A percentile compares a stretch with the other conserved stretches of the same genome.
These are phyloP conservation scores for Pittosporum tobira DNA, from an alignment of 129 eudicot species.

Conservation along the genomic window DNA sequence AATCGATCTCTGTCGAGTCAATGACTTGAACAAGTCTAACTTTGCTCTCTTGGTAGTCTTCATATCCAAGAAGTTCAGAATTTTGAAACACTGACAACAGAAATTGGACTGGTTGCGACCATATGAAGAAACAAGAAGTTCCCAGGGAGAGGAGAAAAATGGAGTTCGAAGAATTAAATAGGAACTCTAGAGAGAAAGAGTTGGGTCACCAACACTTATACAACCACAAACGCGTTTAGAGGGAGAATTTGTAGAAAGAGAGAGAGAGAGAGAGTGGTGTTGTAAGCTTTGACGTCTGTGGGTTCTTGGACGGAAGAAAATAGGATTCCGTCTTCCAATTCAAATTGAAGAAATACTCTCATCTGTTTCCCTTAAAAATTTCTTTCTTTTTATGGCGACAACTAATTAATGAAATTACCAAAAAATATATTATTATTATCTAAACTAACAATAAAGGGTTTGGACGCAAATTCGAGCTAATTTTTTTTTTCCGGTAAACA, in stretches of 20 bases:
- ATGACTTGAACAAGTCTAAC: slow-evolving; percentile 39
- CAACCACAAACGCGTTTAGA: not conserved
- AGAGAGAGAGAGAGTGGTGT: not conserved
- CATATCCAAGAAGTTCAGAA: slow-evolving; percentile 13
- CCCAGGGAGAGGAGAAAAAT: too few relatives aligned
- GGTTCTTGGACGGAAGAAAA: not conserved
- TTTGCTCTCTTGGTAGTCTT: slow-evolving; percentile 32
- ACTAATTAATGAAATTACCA: too few relatives aligned
- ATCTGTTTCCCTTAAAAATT: too few relatives aligned
- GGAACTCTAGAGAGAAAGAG: not conserved
- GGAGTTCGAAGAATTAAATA: too few relatives aligned
- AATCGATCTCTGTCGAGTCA: slow-evolving; percentile 53
- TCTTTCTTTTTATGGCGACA: not conserved
- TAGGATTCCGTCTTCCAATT: not conserved
- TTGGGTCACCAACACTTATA: not conserved
- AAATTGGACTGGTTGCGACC: slow-evolving; percentile 3
- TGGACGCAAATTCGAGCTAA: too few relatives aligned
- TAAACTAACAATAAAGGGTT: too few relatives aligned
- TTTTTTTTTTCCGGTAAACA: too few relatives aligned
- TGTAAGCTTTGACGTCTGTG: not conserved
- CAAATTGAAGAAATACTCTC: not conserved
- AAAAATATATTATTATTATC: too few relatives aligned
- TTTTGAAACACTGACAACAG: slow-evolving; percentile 10
- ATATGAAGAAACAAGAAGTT: slow-evolving; percentile 13
- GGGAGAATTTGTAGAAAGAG: not conserved